Conservation (phyloP, 495 filamentous ascomycete genomes). For the Bacidia gigantensis region DNA sequence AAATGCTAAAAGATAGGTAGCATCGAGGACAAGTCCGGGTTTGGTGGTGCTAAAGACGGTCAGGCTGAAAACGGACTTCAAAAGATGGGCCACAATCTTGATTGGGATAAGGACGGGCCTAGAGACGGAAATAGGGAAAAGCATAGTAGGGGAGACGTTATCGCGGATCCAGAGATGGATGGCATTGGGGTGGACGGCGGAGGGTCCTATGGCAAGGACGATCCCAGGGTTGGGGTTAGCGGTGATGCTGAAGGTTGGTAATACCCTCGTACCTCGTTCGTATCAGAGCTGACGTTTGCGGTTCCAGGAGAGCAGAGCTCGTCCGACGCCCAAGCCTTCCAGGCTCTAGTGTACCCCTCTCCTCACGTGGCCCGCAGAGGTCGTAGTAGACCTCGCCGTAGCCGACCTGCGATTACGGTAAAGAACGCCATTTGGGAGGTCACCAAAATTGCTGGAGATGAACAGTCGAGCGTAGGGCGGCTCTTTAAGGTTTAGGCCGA, state of each 20-base stretch:
- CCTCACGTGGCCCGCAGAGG: neutral
- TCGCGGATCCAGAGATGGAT: neutral
- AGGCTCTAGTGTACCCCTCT: neutral
- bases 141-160: neutral
- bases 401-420: neutral
- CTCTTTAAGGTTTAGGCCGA: neutral
- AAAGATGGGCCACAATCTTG: neutral
- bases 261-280: too few species aligned
- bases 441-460: neutral
- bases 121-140: neutral
- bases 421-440: neutral
- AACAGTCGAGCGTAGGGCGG: neutral
- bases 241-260: too few species aligned
- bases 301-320: too few species aligned
- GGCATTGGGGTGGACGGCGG: neutral
- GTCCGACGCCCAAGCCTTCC: too few species aligned
- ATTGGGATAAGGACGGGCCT: neutral
- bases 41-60: constrained; percentile 4
- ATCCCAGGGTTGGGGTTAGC: too few species aligned
- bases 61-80: constrained; percentile 5
- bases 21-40: neutral
- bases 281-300: too few species aligned
- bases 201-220: neutral
- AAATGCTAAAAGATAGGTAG: constrained; percentile 4
- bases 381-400: too few species aligned